Evolutionary conservation across 208 protist species (phyloP).

Genomic region (Trichomonas tenax): DNA sequence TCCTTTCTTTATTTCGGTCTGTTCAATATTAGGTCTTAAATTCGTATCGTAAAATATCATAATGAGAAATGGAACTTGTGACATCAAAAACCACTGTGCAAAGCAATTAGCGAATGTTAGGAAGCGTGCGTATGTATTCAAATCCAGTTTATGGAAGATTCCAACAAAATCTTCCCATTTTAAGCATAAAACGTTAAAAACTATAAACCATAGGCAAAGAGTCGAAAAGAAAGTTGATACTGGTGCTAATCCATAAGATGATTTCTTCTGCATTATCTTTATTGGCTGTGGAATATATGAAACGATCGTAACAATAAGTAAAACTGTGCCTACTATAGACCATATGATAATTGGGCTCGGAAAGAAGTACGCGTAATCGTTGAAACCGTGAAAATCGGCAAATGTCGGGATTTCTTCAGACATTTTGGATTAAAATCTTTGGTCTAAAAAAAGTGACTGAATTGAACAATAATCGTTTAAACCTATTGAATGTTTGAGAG

Average conservation of each 20-base stretch:
- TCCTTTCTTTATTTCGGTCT: neutral
- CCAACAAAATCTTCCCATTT: neutral
- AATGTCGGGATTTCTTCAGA: neutral
- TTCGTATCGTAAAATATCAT: neutral
- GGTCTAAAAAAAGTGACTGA: neutral
- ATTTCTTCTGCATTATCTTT: neutral
- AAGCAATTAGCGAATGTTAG: neutral
- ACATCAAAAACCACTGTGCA: neutral
- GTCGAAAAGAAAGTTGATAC: neutral
- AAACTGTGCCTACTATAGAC: neutral
- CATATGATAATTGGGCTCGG: neutral
- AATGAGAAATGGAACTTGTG: neutral
- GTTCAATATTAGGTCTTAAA: neutral
- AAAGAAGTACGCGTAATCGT: neutral
- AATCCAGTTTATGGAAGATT: neutral
- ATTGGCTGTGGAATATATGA: neutral
- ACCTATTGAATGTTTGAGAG: neutral
- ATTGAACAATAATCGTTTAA: neutral
- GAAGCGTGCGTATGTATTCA: neutral
- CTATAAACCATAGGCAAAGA: neutral
- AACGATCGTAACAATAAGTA: neutral
- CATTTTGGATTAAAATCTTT: neutral
- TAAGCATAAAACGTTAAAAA: neutral
- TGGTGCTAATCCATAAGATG: neutral
- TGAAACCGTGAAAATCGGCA: neutral